Evolutionary conservation across 306 rosid genomes (phyloP), one percentile per base, ranked within the genome.

Genomic region (Calophaca sinica): DNA sequence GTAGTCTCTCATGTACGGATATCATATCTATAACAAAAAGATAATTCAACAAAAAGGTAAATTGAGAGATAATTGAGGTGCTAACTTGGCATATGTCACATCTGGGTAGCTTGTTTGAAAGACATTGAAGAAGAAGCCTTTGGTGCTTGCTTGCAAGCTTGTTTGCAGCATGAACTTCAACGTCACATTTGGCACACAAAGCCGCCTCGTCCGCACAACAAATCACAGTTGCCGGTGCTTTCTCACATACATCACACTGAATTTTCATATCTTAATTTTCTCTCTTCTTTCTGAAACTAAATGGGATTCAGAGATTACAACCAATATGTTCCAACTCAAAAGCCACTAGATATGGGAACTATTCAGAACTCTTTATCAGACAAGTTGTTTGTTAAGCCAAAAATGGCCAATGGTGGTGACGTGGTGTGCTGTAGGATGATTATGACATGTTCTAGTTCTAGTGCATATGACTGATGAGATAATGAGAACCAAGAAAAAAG

Each of bases 131-230:
- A 33, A 84, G 96, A 71, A 94, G 96, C 87, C 99, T 86, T 78
- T 94, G 99, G 71, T 94, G 97, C 80, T 94, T 94, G 80, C 99
- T 94, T 42, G 99, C 99, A 11, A 94, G 97, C 84, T 90, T 92
- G 80, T 94, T 94, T 0, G 99, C 99, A 14, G 99, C 99, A 82
- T 94, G 99, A 75, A 94, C 92, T 78, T 94, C 99, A 7, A 90
- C 82, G 26, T 94, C 99, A 28, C 99, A 94, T 77, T 84, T 90
- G 15, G 93, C 92, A 58, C 99, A 94, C 50, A 94, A 88, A 38
- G 97, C 97, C 0, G 99, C 99, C 77, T 94, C 99, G 63, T 94
- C 99, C 0, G 99, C 96, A 55, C 99, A 94, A 76, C 99, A 94
- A 74, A 94, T 94, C 79, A 94, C 86, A 0, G 93, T 86, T 26